phyloP scores from a whole-genome alignment of 1,284 basidiomycete species.

The Phenoliferia sp. region DNA sequence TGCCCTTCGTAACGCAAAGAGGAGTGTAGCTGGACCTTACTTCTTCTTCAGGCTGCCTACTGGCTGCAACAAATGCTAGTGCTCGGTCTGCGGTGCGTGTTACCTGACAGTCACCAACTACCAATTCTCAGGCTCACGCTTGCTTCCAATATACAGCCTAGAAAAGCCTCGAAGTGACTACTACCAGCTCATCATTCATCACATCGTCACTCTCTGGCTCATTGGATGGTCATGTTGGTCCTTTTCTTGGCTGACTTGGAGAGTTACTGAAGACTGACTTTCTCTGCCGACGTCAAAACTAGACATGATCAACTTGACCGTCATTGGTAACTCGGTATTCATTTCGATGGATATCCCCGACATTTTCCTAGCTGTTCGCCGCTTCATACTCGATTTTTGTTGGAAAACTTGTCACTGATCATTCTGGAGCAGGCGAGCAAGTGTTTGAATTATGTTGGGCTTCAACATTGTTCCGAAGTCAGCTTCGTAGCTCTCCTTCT shows the following conservation, averaged over 20 bases:
- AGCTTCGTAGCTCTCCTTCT: constrained; percentile 65
- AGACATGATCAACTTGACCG: constrained; percentile 52
- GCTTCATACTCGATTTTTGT: background rate
- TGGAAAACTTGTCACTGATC: background rate
- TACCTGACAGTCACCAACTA: background rate
- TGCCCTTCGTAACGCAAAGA: background rate
- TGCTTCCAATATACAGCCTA: no score
- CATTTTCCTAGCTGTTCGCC: constrained; percentile 71
- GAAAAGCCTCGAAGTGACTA: constrained; percentile 47
- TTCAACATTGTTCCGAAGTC: constrained; percentile 53
- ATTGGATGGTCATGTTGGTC: constrained; percentile 79
- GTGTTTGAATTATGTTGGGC: constrained; percentile 74
- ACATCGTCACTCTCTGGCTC: constrained; percentile 92
- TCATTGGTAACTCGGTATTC: constrained; percentile 88
- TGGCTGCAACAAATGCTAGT: constrained; percentile 94
- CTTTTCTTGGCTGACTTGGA: background rate
- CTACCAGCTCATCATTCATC: constrained; percentile 51
- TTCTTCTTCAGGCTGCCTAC: constrained; percentile 62
- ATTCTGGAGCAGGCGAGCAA: constrained; percentile 55
- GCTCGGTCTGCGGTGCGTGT: constrained; percentile 54
- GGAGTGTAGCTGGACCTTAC: background rate
- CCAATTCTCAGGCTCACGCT: no score
- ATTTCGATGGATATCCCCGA: constrained; percentile 98
- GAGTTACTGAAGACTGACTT: background rate
- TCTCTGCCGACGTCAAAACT: no score